phyloP scores from a whole-genome alignment of 2,329 filamentous ascomycete species.

The Claviceps maximensis region DNA sequence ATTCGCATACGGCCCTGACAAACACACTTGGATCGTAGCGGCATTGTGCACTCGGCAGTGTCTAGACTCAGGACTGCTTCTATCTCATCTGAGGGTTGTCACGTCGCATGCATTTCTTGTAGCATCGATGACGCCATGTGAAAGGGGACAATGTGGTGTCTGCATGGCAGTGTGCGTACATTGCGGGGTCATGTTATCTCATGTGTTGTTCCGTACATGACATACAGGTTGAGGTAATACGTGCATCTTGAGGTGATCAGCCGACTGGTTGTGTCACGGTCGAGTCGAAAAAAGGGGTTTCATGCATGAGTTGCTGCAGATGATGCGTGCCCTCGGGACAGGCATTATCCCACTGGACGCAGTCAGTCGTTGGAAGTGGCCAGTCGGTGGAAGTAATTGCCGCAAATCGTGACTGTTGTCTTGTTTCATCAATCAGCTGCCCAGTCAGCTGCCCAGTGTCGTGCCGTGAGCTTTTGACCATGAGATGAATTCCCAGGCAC shows the following conservation, averaged over 20 bases:
- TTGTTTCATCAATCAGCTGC: not conserved
- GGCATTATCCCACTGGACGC: not conserved
- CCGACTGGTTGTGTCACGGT: not conserved
- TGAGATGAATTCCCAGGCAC: not conserved
- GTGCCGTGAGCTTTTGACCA: too few relatives aligned
- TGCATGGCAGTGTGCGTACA: too few relatives aligned
- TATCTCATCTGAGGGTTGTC: too few relatives aligned
- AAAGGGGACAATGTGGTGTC: not conserved
- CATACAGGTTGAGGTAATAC: not conserved
- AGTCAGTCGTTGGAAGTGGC: not conserved
- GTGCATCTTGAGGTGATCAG: not conserved
- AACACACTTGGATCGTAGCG: too few relatives aligned
- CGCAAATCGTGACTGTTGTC: not conserved
- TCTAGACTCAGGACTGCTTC: too few relatives aligned
- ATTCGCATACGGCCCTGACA: not conserved
- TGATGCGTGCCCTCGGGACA: not conserved
- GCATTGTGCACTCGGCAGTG: too few relatives aligned
- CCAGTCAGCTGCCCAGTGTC: not conserved
- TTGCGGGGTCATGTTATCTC: not conserved
- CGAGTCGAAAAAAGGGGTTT: not conserved
- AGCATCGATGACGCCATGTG: not conserved
- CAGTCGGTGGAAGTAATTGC: not conserved
- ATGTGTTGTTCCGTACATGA: not conserved
- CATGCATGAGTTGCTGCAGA: not conserved
- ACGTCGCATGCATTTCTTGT: too few relatives aligned